Base-by-base conservation (phyloP, 768 basidiomycete genomes). In the Pleurotus eryngii region DNA sequence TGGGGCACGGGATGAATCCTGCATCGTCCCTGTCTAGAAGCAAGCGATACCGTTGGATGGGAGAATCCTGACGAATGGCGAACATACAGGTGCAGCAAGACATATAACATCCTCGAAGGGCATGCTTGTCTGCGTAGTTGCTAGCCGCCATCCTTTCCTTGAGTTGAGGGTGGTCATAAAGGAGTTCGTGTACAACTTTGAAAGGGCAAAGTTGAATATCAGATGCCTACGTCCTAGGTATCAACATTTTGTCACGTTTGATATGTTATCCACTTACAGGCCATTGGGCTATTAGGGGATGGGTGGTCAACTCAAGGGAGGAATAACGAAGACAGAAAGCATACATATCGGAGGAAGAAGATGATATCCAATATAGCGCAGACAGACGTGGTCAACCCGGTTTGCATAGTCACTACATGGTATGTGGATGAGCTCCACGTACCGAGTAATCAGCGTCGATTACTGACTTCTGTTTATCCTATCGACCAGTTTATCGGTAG, bases 401-500 rank as follows among this genome's bases (percentile, higher is more conserved):
- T 75, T 59, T 73, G 72, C 20, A 75, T 65, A 1, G 74, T 72
- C 46, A 73, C 74, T 75, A 39, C 20, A 40, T n/a, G 22, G n/a
- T 45, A 17, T 17, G n/a, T 12, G 9, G 30, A 35, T 35, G 11
- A 35, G 7, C 30, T 35, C 11, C 30, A 1, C 8, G 30, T 3
- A 9, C 11, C 30, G 30, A 35, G 11, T 35, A 8, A 9, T 9
- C 8, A 35, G 11, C 3, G 30, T 35, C 15, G 48, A 22, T 42
- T 14, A 57, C 69, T 35, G 54, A 76, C 73, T 20, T 54, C 74
- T 63, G 51, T 80, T 78, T 51, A 81, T 75, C 49, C 65, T 70
- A 60, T 79, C 74, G 1, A 81, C 65, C 39, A 74, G 61, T 42
- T 74, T 64, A 57, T 81, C 77, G 1, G 79, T 77, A 3, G 61